Evolutionary conservation across 495 filamentous ascomycete genomes (phyloP), one percentile per base, ranked within the genome.

Genomic region (Durotheca rogersii): DNA sequence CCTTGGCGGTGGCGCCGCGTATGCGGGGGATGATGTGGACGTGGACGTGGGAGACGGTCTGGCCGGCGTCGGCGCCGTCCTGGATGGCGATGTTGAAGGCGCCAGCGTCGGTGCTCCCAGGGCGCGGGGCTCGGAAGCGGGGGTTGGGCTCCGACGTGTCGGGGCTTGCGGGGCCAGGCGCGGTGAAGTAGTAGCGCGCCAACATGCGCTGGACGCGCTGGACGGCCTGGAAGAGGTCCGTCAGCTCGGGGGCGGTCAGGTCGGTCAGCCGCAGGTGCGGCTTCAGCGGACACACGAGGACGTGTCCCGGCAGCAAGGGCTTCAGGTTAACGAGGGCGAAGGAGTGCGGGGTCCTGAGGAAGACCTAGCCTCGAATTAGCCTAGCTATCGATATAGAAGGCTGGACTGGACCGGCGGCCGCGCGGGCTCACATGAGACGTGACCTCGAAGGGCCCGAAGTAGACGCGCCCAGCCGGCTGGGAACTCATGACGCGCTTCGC

Each of bases 321-420:
- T 95, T 96, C 60, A 96, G 81, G 75, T 96, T 96, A 16, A 96
- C 90, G 41, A 96, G 79, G 49, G 87, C 87, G 75, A 88, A 93
- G 65, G 83, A 83, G 60, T 83, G 76, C 9, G 85, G 74, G 7
- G 91, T 95, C 55, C 69, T 72, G 71, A 93, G 78, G 79, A 98
- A 98, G 74, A 95, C 87, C 86, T 83, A n/a, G n/a, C n/a, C n/a
- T n/a, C n/a, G n/a, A n/a, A n/a, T n/a, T n/a, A n/a, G n/a, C n/a
- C n/a, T n/a, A n/a, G n/a, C n/a, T n/a, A n/a, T n/a, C n/a, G n/a
- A n/a, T n/a, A n/a, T n/a, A n/a, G n/a, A n/a, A n/a, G n/a, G n/a
- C n/a, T n/a, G n/a, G n/a, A n/a, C n/a, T n/a, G n/a, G n/a, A n/a
- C n/a, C n/a, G n/a, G n/a, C n/a, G n/a, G n/a, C n/a, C 11, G 9